Conservation (phyloP, 495 filamentous ascomycete genomes). For the Trichodelitschia bisporula region DNA sequence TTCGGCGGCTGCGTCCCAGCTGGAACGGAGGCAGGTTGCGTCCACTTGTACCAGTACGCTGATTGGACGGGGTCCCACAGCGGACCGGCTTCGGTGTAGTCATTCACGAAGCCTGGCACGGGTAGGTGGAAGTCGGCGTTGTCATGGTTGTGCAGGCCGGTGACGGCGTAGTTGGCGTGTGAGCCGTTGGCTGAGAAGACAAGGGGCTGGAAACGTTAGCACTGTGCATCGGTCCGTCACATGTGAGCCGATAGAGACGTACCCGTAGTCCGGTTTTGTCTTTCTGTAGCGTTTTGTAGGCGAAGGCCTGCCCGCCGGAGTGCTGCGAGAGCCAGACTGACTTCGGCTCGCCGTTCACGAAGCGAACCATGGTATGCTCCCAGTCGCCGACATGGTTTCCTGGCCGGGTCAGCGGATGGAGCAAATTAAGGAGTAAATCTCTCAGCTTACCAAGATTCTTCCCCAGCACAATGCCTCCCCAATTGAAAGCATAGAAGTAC, state of each 20-base stretch:
- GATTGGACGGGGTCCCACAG: conserved; percentile 9
- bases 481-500: conserved; percentile 42
- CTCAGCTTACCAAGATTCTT: conserved; percentile 7
- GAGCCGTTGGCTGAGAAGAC: conserved; percentile 9
- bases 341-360: conserved; percentile 28
- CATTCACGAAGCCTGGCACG: conserved; percentile 28
- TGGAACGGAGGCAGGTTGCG: no score
- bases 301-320: conserved; percentile 34
- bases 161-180: conserved; percentile 12
- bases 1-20: no score
- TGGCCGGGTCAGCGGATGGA: no score
- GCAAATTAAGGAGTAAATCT: background rate
- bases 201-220: conserved; percentile 1
- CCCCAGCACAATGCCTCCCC: conserved; percentile 16
- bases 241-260: background rate
- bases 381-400: conserved; percentile 42
- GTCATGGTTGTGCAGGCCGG: conserved; percentile 25
- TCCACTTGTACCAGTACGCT: conserved; percentile 11
- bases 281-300: conserved; percentile 28
- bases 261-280: conserved; percentile 12
- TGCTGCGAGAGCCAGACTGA: conserved; percentile 42
- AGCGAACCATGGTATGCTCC: conserved; percentile 48
- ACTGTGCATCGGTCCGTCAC: background rate
- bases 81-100: conserved; percentile 29
- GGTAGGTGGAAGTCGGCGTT: conserved; percentile 41